Evolutionary conservation across 208 protist species (phyloP).

Genomic region (Leishmania tropica): DNA sequence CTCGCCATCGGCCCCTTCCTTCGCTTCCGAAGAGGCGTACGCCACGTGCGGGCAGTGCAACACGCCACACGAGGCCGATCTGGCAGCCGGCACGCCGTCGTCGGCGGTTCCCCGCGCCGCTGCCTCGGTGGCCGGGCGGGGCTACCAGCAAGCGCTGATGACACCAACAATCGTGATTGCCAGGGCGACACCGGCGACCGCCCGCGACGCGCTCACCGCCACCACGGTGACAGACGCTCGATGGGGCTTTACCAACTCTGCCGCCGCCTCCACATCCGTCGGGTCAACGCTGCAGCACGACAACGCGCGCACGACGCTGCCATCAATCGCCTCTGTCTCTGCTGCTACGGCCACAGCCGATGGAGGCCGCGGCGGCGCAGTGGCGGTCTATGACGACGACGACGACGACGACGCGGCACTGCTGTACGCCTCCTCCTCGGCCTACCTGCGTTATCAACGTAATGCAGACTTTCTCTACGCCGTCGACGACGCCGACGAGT

Average conservation of each 20-base stretch:
- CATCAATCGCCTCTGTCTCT: background rate
- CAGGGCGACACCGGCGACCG: background rate
- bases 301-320: background rate
- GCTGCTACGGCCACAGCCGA: background rate
- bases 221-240: background rate
- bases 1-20: background rate
- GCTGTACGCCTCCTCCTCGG: slow-evolving; percentile 3
- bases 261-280: background rate
- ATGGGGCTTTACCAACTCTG: background rate
- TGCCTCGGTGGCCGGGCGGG: background rate
- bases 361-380: background rate
- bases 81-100: background rate
- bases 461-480: slow-evolving; percentile 27
- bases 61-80: slow-evolving; percentile 6
- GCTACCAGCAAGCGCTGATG: background rate
- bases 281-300: background rate
- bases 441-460: slow-evolving; percentile 14
- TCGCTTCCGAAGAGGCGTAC: background rate
- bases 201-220: background rate
- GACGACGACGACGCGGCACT: background rate
- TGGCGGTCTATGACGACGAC: background rate
- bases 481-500: slow-evolving; percentile 13
- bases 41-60: slow-evolving; percentile 8
- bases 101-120: background rate
- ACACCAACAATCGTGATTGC: background rate